Evolutionary conservation across 2,329 filamentous ascomycete species (phyloP).

Genomic region (Epichloe gansuensis): DNA sequence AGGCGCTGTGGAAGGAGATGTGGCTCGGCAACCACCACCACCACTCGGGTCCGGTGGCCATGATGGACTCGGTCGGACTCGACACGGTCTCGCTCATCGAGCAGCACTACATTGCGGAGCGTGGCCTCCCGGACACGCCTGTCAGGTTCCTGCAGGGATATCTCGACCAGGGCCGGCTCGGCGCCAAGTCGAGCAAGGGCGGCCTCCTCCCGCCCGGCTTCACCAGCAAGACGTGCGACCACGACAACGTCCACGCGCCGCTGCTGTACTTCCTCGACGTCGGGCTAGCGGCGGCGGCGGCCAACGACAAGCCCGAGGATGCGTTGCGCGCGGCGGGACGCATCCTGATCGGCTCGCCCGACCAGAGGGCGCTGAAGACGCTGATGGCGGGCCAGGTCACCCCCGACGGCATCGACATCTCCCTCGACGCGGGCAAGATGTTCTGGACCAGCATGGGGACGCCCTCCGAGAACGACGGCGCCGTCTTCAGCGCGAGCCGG

Average conservation of each 20-base stretch:
- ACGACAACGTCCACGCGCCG: constrained; percentile 4
- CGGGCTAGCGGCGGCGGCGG: constrained; percentile 10
- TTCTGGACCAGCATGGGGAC: constrained; percentile 41
- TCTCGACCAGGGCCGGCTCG: constrained; percentile 33
- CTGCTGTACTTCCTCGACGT: constrained; percentile 18
- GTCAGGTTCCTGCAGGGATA: constrained; percentile 34
- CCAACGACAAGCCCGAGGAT: not conserved
- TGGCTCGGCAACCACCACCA: constrained; percentile 11
- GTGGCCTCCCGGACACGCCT: constrained; percentile 28
- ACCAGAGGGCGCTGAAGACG: constrained; percentile 3
- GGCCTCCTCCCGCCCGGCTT: constrained; percentile 23
- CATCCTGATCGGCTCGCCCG: constrained; percentile 9
- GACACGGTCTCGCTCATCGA: constrained; percentile 41
- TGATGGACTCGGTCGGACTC: constrained; percentile 38
- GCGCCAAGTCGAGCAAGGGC: constrained; percentile 29
- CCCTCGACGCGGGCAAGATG: constrained; percentile 20
- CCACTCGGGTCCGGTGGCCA: constrained; percentile 7
- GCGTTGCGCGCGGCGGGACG: constrained; percentile 7
- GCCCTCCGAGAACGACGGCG: constrained; percentile 27
- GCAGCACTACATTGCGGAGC: constrained; percentile 39
- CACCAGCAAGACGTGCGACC: not conserved
- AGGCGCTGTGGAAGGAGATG: constrained; percentile 33
- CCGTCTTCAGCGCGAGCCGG: constrained; percentile 28
- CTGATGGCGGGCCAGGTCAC: constrained; percentile 17
- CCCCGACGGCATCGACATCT: constrained; percentile 34